A percentile compares a stretch with the other conserved stretches of the same genome.
Evolutionary conservation across 257 asterid genomes (phyloP).

Genomic region (Lycium ferocissimum): DNA sequence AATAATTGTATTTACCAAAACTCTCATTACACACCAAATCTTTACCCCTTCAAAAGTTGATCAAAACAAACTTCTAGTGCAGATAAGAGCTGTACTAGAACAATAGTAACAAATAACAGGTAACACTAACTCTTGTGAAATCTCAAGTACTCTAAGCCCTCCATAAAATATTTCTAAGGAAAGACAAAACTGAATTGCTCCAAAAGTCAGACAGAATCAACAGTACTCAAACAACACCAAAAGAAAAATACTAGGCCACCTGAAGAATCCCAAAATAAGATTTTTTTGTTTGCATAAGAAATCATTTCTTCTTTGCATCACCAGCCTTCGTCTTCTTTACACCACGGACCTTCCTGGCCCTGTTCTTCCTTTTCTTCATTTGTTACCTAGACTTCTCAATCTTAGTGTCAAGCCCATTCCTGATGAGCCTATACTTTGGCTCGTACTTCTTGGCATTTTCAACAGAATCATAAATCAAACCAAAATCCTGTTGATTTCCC

Average conservation of each 20-base stretch:
- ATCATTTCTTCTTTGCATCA: constrained; percentile 38
- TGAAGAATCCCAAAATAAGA: constrained; percentile 5
- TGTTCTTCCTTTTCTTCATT: constrained; percentile 34
- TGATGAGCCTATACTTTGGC: constrained; percentile 39
- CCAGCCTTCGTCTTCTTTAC: constrained; percentile 39
- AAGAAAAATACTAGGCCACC: neutral
- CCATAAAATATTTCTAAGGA: neutral
- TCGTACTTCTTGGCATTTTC: constrained; percentile 40
- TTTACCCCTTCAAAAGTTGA: too few species aligned
- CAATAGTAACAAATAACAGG: neutral
- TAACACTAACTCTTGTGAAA: neutral
- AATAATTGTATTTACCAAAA: too few species aligned
- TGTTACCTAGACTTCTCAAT: constrained; percentile 35
- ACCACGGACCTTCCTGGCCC: constrained; percentile 33
- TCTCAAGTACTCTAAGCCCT: neutral
- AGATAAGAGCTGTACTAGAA: neutral
- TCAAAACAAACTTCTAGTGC: neutral
- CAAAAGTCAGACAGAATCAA: neutral
- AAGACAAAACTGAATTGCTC: neutral
- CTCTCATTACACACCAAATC: too few species aligned
- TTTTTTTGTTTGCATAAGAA: neutral
- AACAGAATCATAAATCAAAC: constrained; percentile 35
- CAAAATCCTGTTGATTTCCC: constrained; percentile 42
- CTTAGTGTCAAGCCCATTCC: constrained; percentile 36
- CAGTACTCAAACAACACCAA: neutral